Conservation (phyloP, 257 asterid genomes). For the Nicotiana knightiana region DNA sequence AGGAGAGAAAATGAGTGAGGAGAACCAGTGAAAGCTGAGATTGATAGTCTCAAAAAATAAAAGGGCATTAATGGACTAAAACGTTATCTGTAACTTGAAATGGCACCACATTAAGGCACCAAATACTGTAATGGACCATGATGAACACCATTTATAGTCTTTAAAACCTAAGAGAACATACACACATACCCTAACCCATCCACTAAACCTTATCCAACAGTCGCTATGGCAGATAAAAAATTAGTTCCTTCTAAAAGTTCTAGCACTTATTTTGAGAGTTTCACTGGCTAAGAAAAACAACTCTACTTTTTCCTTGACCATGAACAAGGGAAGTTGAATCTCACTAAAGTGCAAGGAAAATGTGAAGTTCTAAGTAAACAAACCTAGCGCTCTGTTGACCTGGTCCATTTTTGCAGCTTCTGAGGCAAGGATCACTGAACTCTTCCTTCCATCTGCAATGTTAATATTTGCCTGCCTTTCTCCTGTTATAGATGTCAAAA, state of each 20-base stretch:
- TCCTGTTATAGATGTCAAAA: conserved; percentile 38
- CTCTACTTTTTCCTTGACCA: neutral
- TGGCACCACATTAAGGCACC: neutral
- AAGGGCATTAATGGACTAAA: neutral
- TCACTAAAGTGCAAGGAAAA: neutral
- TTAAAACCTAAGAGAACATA: neutral
- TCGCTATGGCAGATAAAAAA: neutral
- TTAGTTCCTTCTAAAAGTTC: neutral
- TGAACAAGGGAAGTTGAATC: neutral
- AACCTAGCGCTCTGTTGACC: conserved; percentile 84
- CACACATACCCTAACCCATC: neutral
- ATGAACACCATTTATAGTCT: neutral
- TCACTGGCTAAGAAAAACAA: neutral
- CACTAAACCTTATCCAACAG: neutral
- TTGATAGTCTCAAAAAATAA: neutral
- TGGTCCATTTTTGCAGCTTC: conserved; percentile 87
- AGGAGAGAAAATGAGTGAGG: neutral
- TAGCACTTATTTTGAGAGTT: neutral
- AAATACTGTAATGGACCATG: neutral
- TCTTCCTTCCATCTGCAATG: conserved; percentile 75
- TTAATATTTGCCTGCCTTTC: conserved; percentile 85
- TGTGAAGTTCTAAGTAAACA: conserved; percentile 10
- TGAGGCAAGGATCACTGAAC: conserved; percentile 67
- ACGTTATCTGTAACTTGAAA: neutral
- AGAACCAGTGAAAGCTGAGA: neutral